Percentiles rank a stretch among this genome's conserved stretches.
Evolutionary conservation across 495 filamentous ascomycete genomes (phyloP).

Genomic region (Penicillium tannophilum): DNA sequence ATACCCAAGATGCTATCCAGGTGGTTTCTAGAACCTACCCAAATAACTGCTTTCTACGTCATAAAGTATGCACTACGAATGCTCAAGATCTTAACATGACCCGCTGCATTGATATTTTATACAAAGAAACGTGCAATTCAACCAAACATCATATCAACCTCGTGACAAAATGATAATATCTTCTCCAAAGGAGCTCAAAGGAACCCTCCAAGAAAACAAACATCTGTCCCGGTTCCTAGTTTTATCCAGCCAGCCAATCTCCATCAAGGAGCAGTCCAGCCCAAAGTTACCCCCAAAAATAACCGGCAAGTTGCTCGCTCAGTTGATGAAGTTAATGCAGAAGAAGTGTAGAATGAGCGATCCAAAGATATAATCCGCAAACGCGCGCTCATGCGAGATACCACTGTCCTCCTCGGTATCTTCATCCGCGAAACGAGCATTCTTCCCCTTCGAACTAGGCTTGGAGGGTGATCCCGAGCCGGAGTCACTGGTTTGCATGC

Average conservation of each 20-base stretch:
- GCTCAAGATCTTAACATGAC: neutral
- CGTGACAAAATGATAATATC: neutral
- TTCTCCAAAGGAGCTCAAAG: neutral
- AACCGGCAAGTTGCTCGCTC: slow-evolving; percentile 17
- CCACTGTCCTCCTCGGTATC: slow-evolving; percentile 33
- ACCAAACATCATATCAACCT: slow-evolving; percentile 1
- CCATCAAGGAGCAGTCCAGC: neutral
- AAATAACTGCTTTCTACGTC: neutral
- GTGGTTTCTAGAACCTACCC: neutral
- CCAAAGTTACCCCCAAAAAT: neutral
- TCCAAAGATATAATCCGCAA: slow-evolving; percentile 94
- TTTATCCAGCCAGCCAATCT: slow-evolving; percentile 1
- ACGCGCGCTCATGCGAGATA: slow-evolving; percentile 67
- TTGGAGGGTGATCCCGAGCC: slow-evolving; percentile 17
- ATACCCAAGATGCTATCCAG: slow-evolving; percentile 1
- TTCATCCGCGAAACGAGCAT: slow-evolving; percentile 30
- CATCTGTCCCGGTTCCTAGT: neutral
- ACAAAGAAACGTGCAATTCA: slow-evolving; percentile 15
- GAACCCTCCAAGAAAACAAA: slow-evolving; percentile 1
- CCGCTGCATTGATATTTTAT: slow-evolving; percentile 17
- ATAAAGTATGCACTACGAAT: neutral
- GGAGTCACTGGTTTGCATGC: slow-evolving; percentile 79
- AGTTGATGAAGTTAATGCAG: slow-evolving; percentile 99
- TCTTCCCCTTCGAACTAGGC: slow-evolving; percentile 39
- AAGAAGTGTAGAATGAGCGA: slow-evolving; percentile 97